phyloP scores from a whole-genome alignment of 352 stramenopile species.

The Phytophthora sansomeana region DNA sequence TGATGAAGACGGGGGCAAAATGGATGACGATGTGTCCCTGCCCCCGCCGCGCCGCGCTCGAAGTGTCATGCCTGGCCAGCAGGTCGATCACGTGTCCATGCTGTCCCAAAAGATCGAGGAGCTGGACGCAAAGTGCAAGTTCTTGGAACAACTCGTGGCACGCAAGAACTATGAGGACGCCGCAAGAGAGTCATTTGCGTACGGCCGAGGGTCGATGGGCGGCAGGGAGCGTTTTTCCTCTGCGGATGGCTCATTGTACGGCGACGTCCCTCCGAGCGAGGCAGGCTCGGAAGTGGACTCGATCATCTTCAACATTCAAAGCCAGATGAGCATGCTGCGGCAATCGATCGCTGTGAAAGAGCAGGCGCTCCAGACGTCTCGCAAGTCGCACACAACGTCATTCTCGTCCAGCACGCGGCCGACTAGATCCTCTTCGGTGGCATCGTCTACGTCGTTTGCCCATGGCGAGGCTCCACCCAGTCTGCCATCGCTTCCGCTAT shows the following conservation, averaged over 20 bases:
- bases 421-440: conserved; percentile 70
- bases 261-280: conserved; percentile 40
- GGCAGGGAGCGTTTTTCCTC: conserved; percentile 31
- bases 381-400: conserved; percentile 66
- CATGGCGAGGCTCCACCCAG: conserved; percentile 42
- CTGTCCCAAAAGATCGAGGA: conserved; percentile 79
- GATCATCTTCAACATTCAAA: conserved; percentile 84
- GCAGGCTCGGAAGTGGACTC: conserved; percentile 60
- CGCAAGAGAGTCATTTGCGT: conserved; percentile 38
- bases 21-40: conserved; percentile 53
- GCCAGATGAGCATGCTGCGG: conserved; percentile 83
- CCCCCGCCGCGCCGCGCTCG: conserved; percentile 61
- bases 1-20: conserved; percentile 47
- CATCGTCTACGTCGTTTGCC: conserved; percentile 65
- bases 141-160: conserved; percentile 76
- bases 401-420: conserved; percentile 69
- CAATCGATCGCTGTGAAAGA: conserved; percentile 76
- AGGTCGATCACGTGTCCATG: conserved; percentile 68
- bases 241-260: conserved; percentile 40
- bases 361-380: conserved; percentile 54
- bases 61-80: conserved; percentile 57
- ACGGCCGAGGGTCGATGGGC: conserved; percentile 30
- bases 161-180: conserved; percentile 58
- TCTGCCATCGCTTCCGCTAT: conserved; percentile 49
- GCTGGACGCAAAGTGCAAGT: conserved; percentile 83